Conservation (phyloP, 768 basidiomycete species). For the Phallus indusiatus region DNA sequence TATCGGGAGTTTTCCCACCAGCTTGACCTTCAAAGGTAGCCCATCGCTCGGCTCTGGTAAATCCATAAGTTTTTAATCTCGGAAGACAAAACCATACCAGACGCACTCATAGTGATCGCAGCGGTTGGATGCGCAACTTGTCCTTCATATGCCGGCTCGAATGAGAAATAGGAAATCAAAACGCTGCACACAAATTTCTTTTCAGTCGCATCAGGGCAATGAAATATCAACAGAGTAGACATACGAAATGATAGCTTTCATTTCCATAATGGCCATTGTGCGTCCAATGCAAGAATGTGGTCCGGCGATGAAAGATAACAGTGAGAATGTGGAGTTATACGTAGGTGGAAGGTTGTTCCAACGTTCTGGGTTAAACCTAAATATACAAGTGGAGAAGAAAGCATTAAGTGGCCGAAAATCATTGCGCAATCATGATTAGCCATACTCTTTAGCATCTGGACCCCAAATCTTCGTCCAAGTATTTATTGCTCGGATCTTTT, state of each 20-base stretch:
- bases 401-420: background rate
- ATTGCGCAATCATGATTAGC: no score
- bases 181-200: slow-evolving; percentile 17
- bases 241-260: slow-evolving; percentile 31
- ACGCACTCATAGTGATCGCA: slow-evolving; percentile 40
- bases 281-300: slow-evolving; percentile 40
- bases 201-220: background rate
- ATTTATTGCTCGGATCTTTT: slow-evolving; percentile 40
- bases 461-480: slow-evolving; percentile 43
- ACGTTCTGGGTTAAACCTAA: slow-evolving; percentile 36
- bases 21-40: slow-evolving; percentile 15
- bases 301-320: slow-evolving; percentile 35
- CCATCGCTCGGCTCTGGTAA: slow-evolving; percentile 15
- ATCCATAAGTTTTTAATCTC: background rate
- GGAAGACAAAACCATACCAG: background rate
- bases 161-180: slow-evolving; percentile 34
- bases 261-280: slow-evolving; percentile 39
- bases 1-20: slow-evolving; percentile 2
- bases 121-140: slow-evolving; percentile 33
- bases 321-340: slow-evolving; percentile 28
- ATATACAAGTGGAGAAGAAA: no score
- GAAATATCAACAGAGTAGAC: background rate
- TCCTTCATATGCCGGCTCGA: slow-evolving; percentile 33
- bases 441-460: slow-evolving; percentile 39
- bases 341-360: slow-evolving; percentile 33